Base-by-base conservation (phyloP, 176 grass and related monocot species). In the Sorghum bicolor region DNA sequence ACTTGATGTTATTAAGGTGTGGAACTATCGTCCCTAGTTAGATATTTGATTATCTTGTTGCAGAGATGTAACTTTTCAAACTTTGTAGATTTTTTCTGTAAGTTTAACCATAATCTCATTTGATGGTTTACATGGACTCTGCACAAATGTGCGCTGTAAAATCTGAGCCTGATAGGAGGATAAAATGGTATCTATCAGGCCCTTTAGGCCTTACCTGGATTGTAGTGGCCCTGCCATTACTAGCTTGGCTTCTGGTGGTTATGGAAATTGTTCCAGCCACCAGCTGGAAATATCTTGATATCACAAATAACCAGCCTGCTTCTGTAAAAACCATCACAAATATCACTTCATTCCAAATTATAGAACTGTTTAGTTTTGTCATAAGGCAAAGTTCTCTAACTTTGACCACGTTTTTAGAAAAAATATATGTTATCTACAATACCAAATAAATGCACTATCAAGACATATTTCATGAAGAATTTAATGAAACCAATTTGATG, bases 1-100 rank as follows among this genome's bases (percentile, higher is more conserved):
- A 79, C 85, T 96, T 67, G 94, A 96, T 87, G 86, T 96, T 48
- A 89, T 96, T 84, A 96, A 96, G 94, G 94, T 97, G 24, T 69
- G 79, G 28, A 52, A 50, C 39, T 50, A 83, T 78, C 12, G 52
- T 37, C 65, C 29, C 36, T 64, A 6, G 44, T 77, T 17, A 34
- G 38, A 55, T 34, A 71, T 33, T 57, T 57, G 33, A 30, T 39
- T 26, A 67, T 19, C 31, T 39, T 43, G 47, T 47, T 45, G 31
- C 69, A 34, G 29, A 76, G 4, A 61, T 70, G 47, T 60, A 55
- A 53, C 36, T 20, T 22, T 43, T 60, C 10, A 34, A 69, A 16
- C 17, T 47, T 33, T 37, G 2, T 69, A 15, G 22, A 66, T 73
- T 13, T 44, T 68, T 45, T 67, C 8, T 82, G 47, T 38, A 70